Percentiles rank a stretch among this genome's conserved stretches.
These are phyloP conservation scores for Cryptosporidium ubiquitum DNA, from an alignment of 169 alveolate genomes.

Conservation along the genomic window DNA sequence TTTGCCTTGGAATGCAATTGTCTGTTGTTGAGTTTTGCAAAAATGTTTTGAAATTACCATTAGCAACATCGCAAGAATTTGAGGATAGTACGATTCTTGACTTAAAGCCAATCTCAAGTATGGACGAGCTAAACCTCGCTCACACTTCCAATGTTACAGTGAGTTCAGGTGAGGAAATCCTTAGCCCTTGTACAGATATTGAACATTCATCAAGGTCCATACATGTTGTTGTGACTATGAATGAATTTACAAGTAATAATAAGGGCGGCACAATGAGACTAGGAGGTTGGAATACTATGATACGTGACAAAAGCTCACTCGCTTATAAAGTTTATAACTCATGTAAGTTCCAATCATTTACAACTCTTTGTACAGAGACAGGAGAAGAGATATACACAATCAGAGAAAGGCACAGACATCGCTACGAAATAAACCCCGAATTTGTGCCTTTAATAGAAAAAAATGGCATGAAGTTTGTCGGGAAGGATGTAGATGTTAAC, in stretches of 20 bases:
- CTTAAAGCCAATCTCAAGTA: slow-evolving; percentile 42
- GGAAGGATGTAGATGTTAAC: slow-evolving; percentile 88
- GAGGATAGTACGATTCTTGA: slow-evolving; percentile 66
- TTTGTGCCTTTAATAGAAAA: slow-evolving; percentile 85
- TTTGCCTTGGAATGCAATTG: slow-evolving; percentile 94
- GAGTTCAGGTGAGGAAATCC: slow-evolving; percentile 37
- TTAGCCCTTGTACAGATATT: slow-evolving; percentile 23
- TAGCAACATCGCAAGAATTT: slow-evolving; percentile 86
- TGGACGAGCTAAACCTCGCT: slow-evolving; percentile 48
- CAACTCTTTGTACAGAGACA: slow-evolving; percentile 63
- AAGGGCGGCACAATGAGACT: slow-evolving; percentile 94
- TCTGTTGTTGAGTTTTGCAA: slow-evolving; percentile 90
- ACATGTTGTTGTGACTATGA: slow-evolving; percentile 76
- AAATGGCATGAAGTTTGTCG: slow-evolving; percentile 90
- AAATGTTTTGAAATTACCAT: slow-evolving; percentile 71
- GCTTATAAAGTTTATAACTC: slow-evolving; percentile 87
- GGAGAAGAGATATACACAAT: slow-evolving; percentile 83
- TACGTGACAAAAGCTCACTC: slow-evolving; percentile 86
- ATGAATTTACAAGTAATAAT: slow-evolving; percentile 80
- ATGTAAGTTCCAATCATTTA: slow-evolving; percentile 50
- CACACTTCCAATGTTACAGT: slow-evolving; percentile 13
- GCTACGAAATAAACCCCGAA: slow-evolving; percentile 92
- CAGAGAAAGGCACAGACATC: slow-evolving; percentile 94
- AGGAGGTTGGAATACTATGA: slow-evolving; percentile 89
- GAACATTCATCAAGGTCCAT: slow-evolving; percentile 57